Evolutionary conservation across 345 rosid genomes (phyloP), one percentile per base, ranked within the genome.

Genomic region (Capsella bursapastoris): DNA sequence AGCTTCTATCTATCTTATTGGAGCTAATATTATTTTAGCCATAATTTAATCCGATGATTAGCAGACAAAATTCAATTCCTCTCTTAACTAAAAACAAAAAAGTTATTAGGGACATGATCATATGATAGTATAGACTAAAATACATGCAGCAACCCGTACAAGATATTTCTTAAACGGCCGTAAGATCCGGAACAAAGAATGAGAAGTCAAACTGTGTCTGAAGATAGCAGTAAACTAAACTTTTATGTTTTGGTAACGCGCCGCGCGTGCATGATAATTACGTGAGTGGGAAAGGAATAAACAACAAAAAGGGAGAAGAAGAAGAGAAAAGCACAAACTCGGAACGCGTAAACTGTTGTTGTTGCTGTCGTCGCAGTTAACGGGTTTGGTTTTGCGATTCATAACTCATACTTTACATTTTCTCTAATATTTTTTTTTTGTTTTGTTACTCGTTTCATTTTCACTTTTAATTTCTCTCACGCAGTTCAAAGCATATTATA

Each of bases 321-420:
- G 70, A 43, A 12, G 37, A 57, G 28, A 34, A 66, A 57, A 47
- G 59, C 72, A 47, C n/a, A 13, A 74, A 66, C 72, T 57, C 60
- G 45, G 22, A 66, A 66, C 66, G 59, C 74, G 57, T 38, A 68
- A 66, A 43, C 56, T 75, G 69, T 22, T 22, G 22, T 18, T 75
- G 37, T 34, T 60, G 57, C 32, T 68, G 64, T 75, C 56, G 64
- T 50, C 74, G 63, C 25, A 74, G 65, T 74, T 66, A 74, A 58
- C 62, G 61, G 67, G 61, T 67, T 66, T 59, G 55, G 68, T 67
- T 67, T 48, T 35, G 12, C 43, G 13, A 40, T 49, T 31, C 34
- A 37, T 37, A 40, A 16, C 43, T 63, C 25, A 22, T 37, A 3
- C 1, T 16, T 56, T 18, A 13, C 5, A 1, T 43, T 43, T 13